Evolutionary conservation across 768 basidiomycete genomes (phyloP).

Genomic region (Mycena kentingensis): DNA sequence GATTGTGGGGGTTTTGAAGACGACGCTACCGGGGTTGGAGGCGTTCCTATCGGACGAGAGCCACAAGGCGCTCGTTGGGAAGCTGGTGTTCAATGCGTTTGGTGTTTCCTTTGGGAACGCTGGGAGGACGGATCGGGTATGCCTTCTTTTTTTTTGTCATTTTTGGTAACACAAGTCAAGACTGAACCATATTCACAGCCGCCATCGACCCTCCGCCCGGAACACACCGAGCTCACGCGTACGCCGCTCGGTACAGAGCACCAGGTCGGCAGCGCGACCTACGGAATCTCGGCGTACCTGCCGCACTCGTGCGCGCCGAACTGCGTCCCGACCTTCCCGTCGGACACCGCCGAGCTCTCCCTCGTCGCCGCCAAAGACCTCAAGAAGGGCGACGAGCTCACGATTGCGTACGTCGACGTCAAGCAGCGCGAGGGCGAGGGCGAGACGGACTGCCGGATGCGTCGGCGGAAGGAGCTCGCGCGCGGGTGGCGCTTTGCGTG

Average conservation of each 20-base stretch:
- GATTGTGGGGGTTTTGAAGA: conserved; percentile 55
- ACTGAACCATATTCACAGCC: conserved; percentile 44
- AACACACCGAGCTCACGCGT: conserved; percentile 73
- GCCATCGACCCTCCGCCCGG: conserved; percentile 52
- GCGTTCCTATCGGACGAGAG: conserved; percentile 67
- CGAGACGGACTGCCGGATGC: conserved; percentile 54
- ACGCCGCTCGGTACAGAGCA: conserved; percentile 74
- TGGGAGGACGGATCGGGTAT: conserved; percentile 73
- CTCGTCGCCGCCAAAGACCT: conserved; percentile 68
- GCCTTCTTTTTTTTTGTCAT: conserved; percentile 16
- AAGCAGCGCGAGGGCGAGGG: conserved; percentile 56
- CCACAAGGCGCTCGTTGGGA: conserved; percentile 62
- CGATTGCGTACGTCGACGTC: conserved; percentile 76
- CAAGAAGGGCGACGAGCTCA: conserved; percentile 75
- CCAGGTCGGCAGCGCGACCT: conserved; percentile 77
- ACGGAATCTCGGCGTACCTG: conserved; percentile 76
- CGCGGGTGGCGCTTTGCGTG: conserved; percentile 86
- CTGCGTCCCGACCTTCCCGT: conserved; percentile 62
- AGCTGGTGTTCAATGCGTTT: conserved; percentile 75
- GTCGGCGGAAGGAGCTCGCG: conserved; percentile 72
- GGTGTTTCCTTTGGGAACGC: conserved; percentile 69
- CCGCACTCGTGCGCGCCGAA: conserved; percentile 75
- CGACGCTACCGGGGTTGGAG: conserved; percentile 72
- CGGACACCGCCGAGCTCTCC: conserved; percentile 68
- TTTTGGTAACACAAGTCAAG: background rate